A percentile compares a stretch with the other conserved stretches of the same genome.
Conservation (phyloP, 2,329 filamentous ascomycete species). For the Alternaria solani region DNA sequence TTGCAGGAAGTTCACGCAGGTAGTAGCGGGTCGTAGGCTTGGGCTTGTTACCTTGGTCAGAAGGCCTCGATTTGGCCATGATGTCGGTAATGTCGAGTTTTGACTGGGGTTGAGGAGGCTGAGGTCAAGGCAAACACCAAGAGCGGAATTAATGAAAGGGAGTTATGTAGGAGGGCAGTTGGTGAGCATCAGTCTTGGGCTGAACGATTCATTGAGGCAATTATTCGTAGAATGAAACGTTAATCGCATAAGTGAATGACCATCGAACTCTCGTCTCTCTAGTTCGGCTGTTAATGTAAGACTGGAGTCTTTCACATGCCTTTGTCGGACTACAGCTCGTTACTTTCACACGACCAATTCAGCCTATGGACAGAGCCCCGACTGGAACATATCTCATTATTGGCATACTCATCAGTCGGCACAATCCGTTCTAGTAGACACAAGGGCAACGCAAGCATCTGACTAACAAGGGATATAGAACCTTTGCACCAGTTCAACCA, state of each 20-base stretch:
- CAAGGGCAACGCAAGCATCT: no score
- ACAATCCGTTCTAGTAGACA: no score
- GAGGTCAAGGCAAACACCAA: not conserved
- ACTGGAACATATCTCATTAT: no score
- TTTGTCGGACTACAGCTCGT: no score
- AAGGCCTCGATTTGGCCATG: not conserved
- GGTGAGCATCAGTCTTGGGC: not conserved
- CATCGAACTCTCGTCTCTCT: not conserved
- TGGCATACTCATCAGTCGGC: no score
- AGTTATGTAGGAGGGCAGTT: not conserved
- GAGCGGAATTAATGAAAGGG: not conserved
- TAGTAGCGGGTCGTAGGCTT: not conserved
- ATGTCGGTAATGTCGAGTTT: not conserved
- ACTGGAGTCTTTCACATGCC: no score
- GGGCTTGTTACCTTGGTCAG: no score
- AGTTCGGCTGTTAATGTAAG: no score
- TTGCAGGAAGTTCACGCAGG: not conserved
- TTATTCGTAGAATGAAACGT: not conserved
- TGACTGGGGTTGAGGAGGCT: accelerated
- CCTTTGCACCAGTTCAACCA: no score
- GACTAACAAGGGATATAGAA: no score
- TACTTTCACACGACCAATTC: not conserved
- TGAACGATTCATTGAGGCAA: not conserved
- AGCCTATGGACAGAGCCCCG: not conserved
- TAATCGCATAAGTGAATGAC: not conserved